Percentiles rank a stretch among this genome's conserved stretches.
Evolutionary conservation across 768 basidiomycete species (phyloP).

Genomic region (Epithele typhae): DNA sequence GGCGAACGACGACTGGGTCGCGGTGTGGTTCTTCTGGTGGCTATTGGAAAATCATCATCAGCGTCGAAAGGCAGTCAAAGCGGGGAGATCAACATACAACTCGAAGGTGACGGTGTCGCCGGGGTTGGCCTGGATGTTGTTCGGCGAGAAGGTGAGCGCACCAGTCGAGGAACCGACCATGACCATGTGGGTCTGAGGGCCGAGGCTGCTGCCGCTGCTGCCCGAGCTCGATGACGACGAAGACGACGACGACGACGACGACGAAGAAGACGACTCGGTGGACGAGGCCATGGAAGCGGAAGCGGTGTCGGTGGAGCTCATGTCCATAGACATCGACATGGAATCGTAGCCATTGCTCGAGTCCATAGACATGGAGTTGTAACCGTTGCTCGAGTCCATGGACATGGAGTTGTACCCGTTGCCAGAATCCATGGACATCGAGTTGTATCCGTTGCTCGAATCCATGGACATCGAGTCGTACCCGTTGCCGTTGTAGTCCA

Average conservation of each 20-base stretch:
- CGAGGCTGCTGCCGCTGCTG: too few species aligned
- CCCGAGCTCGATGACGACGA: conserved; percentile 37
- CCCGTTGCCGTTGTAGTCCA: too few species aligned
- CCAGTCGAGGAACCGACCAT: conserved; percentile 47
- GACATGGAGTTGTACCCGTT: too few species aligned
- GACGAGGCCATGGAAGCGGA: conserved; percentile 4
- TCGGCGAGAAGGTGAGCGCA: conserved; percentile 46
- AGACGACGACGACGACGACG: conserved; percentile 36
- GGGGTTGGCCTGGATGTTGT: conserved; percentile 43
- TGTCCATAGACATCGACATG: too few species aligned
- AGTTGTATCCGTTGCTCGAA: too few species aligned
- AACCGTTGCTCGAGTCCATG: too few species aligned
- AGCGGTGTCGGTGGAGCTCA: conserved; percentile 17
- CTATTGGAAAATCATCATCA: conserved; percentile 25
- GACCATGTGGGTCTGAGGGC: conserved; percentile 52
- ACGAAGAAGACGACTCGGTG: conserved; percentile 31
- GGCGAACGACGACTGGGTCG: conserved; percentile 58
- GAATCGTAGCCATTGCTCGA: too few species aligned
- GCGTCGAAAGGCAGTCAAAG: neutral
- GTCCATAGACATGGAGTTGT: too few species aligned
- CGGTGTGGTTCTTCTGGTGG: conserved; percentile 65
- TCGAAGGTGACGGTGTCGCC: conserved; percentile 56
- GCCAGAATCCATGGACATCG: too few species aligned
- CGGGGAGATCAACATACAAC: conserved; percentile 38
- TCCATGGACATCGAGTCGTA: too few species aligned